Percentiles rank a stretch among this genome's conserved stretches.
These are phyloP conservation scores for Quercus alba DNA, from an alignment of 306 rosid species.

Conservation along the genomic window DNA sequence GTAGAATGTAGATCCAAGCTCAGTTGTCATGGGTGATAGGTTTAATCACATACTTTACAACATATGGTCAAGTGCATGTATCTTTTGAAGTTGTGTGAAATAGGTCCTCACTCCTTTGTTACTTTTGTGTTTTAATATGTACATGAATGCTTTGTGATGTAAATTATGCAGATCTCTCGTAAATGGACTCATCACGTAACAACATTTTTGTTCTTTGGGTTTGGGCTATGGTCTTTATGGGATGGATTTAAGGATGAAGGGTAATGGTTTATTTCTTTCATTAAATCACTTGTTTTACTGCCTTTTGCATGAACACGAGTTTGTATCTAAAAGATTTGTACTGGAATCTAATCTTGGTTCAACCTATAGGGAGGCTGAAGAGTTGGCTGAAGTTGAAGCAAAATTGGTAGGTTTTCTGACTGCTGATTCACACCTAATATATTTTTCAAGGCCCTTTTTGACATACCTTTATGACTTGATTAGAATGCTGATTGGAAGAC, in stretches of 20 bases:
- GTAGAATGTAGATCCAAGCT: not conserved
- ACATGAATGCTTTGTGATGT: constrained; percentile 1
- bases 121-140: not conserved
- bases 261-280: constrained; percentile 36
- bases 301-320: not conserved
- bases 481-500: constrained; percentile 63
- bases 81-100: constrained; percentile 4
- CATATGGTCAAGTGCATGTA: not conserved
- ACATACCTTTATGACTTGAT: constrained; percentile 21
- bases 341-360: constrained; percentile 25
- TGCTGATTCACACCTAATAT: constrained; percentile 11
- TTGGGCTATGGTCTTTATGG: constrained; percentile 89
- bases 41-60: not conserved
- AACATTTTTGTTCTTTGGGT: constrained; percentile 76
- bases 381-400: constrained; percentile 95
- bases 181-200: constrained; percentile 84
- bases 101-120: not conserved
- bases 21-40: not conserved
- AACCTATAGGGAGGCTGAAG: constrained; percentile 66
- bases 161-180: constrained; percentile 65
- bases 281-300: constrained; percentile 14
- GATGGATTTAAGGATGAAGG: constrained; percentile 72
- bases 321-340: not conserved
- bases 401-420: constrained; percentile 52
- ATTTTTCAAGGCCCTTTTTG: constrained; percentile 17